These are phyloP conservation scores for Penicillium taxi DNA, from an alignment of 495 filamentous ascomycete genomes.

Conservation along the genomic window DNA sequence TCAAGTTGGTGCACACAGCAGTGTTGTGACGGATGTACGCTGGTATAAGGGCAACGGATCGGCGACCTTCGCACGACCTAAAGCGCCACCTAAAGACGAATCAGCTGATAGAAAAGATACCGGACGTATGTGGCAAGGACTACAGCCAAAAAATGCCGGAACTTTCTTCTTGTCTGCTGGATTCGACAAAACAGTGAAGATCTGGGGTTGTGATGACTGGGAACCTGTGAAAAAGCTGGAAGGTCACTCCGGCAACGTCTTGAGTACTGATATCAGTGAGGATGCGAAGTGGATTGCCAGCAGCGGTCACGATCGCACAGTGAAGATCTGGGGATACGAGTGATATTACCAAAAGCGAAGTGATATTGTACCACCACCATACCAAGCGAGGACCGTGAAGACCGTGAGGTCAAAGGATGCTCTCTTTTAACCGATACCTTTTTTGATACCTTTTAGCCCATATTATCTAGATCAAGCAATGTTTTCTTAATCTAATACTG, in stretches of 20 bases:
- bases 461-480: too few species aligned
- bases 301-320: conserved; percentile 86
- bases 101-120: conserved; percentile 51
- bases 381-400: too few species aligned
- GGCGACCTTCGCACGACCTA: conserved; percentile 49
- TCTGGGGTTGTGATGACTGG: conserved; percentile 97
- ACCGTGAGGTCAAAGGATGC: too few species aligned
- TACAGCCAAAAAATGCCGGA: conserved; percentile 57
- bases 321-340: conserved; percentile 95
- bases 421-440: too few species aligned
- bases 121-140: conserved; percentile 11
- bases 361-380: too few species aligned
- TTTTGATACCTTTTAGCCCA: too few species aligned
- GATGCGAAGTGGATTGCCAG: conserved; percentile 90
- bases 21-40: conserved; percentile 82
- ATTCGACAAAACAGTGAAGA: conserved; percentile 92
- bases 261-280: conserved; percentile 75
- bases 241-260: conserved; percentile 85
- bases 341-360: too few species aligned
- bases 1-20: conserved; percentile 83
- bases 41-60: conserved; percentile 85
- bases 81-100: conserved; percentile 47
- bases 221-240: conserved; percentile 76
- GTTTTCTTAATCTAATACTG: too few species aligned
- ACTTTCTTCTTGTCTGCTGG: conserved; percentile 87